phyloP scores from a whole-genome alignment of 306 rosid genomes.

The Fragaria vesca region DNA sequence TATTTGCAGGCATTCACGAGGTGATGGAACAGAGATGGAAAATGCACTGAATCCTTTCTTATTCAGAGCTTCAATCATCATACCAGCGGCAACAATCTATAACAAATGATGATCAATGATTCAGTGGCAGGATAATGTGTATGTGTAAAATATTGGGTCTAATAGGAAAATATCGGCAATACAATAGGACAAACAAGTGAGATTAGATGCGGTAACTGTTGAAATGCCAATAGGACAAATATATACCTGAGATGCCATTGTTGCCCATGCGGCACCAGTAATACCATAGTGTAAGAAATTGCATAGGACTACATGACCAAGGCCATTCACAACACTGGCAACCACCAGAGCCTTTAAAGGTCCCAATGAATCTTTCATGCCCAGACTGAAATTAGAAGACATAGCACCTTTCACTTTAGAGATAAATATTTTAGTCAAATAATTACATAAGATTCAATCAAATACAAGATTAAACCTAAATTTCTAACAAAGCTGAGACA shows the following conservation, averaged over 20 bases:
- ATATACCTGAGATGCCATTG: constrained; percentile 71
- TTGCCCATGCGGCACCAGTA: constrained; percentile 88
- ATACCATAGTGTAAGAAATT: constrained; percentile 58
- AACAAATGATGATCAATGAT: constrained; percentile 1
- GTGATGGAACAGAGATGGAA: constrained; percentile 64
- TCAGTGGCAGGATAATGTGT: constrained; percentile 14
- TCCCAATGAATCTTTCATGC: constrained; percentile 94
- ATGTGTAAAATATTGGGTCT: background rate
- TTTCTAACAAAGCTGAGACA: background rate
- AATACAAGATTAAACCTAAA: background rate
- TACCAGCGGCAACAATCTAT: constrained; percentile 67
- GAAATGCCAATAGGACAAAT: background rate
- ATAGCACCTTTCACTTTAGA: background rate
- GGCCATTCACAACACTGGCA: constrained; percentile 58
- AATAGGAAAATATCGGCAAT: constrained; percentile 2
- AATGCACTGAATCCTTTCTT: constrained; percentile 69
- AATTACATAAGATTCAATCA: background rate
- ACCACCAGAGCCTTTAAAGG: constrained; percentile 72
- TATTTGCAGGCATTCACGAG: constrained; percentile 52
- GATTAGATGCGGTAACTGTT: background rate
- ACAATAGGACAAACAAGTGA: background rate
- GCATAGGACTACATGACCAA: constrained; percentile 66
- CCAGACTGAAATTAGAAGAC: constrained; percentile 48
- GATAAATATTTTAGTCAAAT: background rate
- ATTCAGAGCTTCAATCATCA: constrained; percentile 80